Evolutionary conservation across 371 early-diverging fungal species (phyloP).

Genomic region (Mortierella sp.): DNA sequence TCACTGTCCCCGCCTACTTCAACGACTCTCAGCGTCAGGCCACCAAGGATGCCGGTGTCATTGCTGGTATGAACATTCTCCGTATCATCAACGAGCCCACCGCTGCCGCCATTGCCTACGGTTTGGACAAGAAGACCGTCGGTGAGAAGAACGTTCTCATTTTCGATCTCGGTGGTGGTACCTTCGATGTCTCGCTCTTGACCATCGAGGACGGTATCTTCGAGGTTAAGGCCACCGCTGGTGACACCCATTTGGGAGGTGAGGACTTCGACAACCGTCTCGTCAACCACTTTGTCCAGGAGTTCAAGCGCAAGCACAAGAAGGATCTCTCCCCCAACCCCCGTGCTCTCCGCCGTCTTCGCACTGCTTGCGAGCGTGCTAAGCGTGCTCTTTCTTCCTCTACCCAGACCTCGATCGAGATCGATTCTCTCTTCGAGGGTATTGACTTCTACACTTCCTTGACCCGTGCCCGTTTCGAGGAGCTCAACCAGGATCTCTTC

Average conservation of each 20-base stretch:
- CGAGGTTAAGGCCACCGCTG: conserved; percentile 95
- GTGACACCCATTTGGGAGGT: conserved; percentile 99
- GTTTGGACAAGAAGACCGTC: conserved; percentile 86
- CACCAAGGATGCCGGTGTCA: conserved; percentile 97
- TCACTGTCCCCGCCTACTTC: conserved; percentile 99
- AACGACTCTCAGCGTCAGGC: conserved; percentile 98
- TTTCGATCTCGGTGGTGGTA: conserved; percentile 98
- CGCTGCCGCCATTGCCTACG: conserved; percentile 98
- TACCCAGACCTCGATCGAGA: conserved; percentile 91
- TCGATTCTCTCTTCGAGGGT: conserved; percentile 95
- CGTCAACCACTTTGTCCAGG: conserved; percentile 87
- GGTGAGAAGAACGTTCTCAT: conserved; percentile 93
- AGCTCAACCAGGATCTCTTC: conserved; percentile 95
- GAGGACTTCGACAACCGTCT: conserved; percentile 98
- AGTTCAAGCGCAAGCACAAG: conserved; percentile 94
- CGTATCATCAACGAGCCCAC: conserved; percentile 99
- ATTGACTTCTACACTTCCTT: conserved; percentile 93
- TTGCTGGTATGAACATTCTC: conserved; percentile 95
- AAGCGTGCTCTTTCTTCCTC: conserved; percentile 95
- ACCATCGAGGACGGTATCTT: conserved; percentile 95
- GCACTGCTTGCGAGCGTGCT: conserved; percentile 96
- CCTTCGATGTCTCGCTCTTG: conserved; percentile 97
- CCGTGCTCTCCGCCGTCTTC: conserved; percentile 94
- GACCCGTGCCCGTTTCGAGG: conserved; percentile 98
- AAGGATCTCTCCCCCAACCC: conserved; percentile 89